Conservation (phyloP, 73 alveolate species). For the Symbiodinium pilosum region DNA sequence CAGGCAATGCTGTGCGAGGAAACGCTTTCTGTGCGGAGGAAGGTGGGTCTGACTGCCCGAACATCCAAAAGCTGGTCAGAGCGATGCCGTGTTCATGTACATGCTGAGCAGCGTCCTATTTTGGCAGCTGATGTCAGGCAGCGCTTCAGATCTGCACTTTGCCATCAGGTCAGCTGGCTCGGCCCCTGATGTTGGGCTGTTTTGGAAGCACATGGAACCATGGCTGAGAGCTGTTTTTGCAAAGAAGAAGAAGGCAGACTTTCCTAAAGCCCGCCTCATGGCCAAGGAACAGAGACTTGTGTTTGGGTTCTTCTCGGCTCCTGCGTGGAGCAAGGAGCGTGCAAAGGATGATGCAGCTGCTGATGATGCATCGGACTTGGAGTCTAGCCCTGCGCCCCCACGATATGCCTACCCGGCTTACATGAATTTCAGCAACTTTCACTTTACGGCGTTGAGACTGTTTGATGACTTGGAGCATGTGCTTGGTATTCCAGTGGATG, state of each 20-base stretch:
- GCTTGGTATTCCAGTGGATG: background rate
- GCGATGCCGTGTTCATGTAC: background rate
- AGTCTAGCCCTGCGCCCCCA: background rate
- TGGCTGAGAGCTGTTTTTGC: background rate
- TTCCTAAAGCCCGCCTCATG: background rate
- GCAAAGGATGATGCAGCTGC: background rate
- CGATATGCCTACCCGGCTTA: background rate
- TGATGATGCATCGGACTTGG: too few species aligned
- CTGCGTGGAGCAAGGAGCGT: background rate
- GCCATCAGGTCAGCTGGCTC: background rate
- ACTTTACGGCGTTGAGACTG: background rate
- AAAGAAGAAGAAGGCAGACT: background rate
- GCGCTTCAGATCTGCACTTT: background rate
- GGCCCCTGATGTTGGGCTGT: background rate
- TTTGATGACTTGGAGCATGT: background rate
- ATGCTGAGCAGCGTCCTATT: background rate
- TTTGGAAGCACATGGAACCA: background rate
- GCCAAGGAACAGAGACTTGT: background rate
- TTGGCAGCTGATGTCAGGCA: background rate
- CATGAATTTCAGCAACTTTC: background rate
- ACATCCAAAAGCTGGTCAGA: background rate
- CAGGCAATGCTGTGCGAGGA: background rate
- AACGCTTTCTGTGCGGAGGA: background rate
- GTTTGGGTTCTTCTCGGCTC: background rate
- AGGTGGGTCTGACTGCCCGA: background rate